A percentile compares a stretch with the other conserved stretches of the same genome.
phyloP scores from a whole-genome alignment of 768 basidiomycete species.

The Mycena sanguinolenta region DNA sequence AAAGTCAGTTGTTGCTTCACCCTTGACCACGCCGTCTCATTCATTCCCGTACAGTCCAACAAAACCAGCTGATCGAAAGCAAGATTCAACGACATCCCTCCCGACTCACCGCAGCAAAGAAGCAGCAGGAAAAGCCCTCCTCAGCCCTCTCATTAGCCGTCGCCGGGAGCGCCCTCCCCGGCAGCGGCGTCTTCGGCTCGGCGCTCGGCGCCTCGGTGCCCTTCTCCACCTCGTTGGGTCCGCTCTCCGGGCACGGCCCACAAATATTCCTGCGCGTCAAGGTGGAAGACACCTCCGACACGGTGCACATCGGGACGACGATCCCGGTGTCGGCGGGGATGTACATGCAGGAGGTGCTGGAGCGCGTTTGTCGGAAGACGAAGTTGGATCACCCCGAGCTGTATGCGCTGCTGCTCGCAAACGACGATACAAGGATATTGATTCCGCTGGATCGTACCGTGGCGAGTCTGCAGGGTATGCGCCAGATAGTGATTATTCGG shows the following conservation, averaged over 20 bases:
- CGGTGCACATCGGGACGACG: conserved; percentile 89
- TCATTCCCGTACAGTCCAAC: conserved; percentile 60
- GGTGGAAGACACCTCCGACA: conserved; percentile 85
- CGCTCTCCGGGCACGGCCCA: conserved; percentile 79
- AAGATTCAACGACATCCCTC: conserved; percentile 90
- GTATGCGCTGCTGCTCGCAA: conserved; percentile 81
- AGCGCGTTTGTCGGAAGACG: conserved; percentile 81
- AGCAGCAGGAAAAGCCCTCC: conserved; percentile 64
- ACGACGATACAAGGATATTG: conserved; percentile 72
- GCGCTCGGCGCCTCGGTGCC: conserved; percentile 57
- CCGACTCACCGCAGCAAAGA: conserved; percentile 72
- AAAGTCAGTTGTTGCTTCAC: conserved; percentile 61
- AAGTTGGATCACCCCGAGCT: conserved; percentile 78
- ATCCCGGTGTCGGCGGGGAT: conserved; percentile 94
- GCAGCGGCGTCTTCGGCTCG: conserved; percentile 63
- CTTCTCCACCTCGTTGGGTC: conserved; percentile 78
- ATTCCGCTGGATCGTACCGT: conserved; percentile 96
- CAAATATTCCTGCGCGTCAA: conserved; percentile 87
- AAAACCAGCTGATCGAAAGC: conserved; percentile 84
- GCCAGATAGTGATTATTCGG: conserved; percentile 83
- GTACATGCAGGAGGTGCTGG: conserved; percentile 97
- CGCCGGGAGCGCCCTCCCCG: conserved; percentile 48
- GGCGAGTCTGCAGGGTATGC: conserved; percentile 91
- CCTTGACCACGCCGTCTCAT: conserved; percentile 39
- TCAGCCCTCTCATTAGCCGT: conserved; percentile 57